A percentile compares a stretch with the other conserved stretches of the same genome.
Evolutionary conservation across 345 rosid genomes (phyloP).

Genomic region (Populus nigra): DNA sequence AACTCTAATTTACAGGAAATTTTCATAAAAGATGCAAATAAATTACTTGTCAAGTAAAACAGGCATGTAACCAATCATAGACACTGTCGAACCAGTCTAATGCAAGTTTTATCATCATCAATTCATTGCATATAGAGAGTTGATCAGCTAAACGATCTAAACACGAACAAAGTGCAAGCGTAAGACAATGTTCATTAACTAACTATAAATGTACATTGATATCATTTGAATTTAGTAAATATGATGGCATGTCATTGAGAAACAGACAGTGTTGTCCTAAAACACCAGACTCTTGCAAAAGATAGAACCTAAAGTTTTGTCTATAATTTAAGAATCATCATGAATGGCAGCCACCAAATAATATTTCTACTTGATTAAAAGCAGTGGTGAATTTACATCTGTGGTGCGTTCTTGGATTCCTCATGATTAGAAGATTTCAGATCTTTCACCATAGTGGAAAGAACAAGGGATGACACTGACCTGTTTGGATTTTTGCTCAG

Average conservation of each 20-base stretch:
- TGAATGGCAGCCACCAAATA: background rate
- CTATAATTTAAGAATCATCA: background rate
- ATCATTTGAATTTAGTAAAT: background rate
- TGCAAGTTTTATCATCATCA: background rate
- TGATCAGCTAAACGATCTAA: background rate
- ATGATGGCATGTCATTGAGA: background rate
- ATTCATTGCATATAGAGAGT: background rate
- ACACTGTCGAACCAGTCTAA: background rate
- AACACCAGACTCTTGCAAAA: background rate
- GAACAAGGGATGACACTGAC: conserved; percentile 10
- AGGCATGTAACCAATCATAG: background rate
- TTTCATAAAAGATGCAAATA: background rate
- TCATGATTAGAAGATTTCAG: background rate
- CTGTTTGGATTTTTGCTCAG: conserved; percentile 11
- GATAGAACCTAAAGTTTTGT: background rate
- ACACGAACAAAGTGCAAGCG: background rate
- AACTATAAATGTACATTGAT: background rate
- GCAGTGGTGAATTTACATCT: background rate
- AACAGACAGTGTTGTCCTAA: background rate
- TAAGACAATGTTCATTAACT: background rate
- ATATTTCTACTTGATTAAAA: background rate
- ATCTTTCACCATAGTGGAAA: conserved; percentile 4
- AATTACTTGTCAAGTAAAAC: background rate
- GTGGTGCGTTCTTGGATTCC: background rate
- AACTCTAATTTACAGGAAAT: background rate